Conservation (phyloP, 2,329 filamentous ascomycete genomes). For the Fusarium metavorans region DNA sequence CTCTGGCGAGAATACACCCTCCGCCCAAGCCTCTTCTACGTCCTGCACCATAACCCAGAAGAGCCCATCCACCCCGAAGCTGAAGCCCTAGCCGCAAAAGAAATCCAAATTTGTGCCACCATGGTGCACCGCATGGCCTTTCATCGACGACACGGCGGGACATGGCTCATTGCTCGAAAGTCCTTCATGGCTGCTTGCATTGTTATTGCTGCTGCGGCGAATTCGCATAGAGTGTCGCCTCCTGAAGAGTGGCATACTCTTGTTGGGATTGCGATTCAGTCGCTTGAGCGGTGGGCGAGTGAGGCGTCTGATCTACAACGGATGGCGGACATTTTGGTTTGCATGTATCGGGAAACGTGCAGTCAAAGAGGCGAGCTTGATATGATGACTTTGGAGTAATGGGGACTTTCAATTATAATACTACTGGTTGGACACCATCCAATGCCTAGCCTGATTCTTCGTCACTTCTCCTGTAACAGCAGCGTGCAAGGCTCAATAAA, state of each 20-base stretch:
- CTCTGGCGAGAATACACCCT: neutral
- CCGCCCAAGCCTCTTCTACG: neutral
- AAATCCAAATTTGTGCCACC: neutral
- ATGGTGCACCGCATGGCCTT: neutral
- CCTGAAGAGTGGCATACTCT: neutral
- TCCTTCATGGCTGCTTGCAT: neutral
- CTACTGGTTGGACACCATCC: neutral
- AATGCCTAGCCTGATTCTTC: no score
- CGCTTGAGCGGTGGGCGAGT: neutral
- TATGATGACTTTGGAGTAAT: neutral
- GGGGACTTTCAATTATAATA: neutral
- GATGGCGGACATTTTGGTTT: neutral
- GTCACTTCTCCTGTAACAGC: no score
- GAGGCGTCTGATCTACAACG: neutral
- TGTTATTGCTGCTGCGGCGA: neutral
- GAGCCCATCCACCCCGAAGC: neutral
- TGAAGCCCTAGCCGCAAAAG: neutral
- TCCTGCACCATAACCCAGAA: neutral
- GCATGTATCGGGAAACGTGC: neutral
- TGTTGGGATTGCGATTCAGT: neutral
- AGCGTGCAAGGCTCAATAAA: no score
- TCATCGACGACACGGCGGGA: neutral
- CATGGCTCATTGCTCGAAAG: neutral
- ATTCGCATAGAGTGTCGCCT: neutral
- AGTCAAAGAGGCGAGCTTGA: neutral